Evolutionary conservation across 2,329 filamentous ascomycete species (phyloP), one percentile per base, ranked within the genome.

Genomic region (Ascochyta lentis): DNA sequence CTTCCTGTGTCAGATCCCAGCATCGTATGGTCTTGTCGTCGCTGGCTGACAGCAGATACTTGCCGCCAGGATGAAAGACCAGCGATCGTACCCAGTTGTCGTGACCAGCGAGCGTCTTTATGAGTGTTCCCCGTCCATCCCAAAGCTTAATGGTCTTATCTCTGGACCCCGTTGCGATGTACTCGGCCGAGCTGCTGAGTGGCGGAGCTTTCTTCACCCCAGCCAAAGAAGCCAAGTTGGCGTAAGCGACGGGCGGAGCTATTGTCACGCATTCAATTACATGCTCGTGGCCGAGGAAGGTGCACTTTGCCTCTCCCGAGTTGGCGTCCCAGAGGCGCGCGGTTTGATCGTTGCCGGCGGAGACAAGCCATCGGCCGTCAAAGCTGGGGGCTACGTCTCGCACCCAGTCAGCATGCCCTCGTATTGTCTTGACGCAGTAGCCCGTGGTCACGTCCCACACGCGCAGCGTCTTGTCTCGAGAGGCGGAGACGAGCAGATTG

Each of bases 381-480:
- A 87, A 82, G 1, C 91, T 95, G 0, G 92, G 91, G 16, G 84
- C 85, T 8, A 97, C 90, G 63, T 94, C 91, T 56, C 93, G 87
- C n/a, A 98, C 91, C 93, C 94, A 97, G 65, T 90, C 92, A 3
- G 83, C 84, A 68, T 97, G 93, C 1, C 93, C 92, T 27, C 87
- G 84, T 60, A 97, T 83, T n/a, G 93, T 96, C 75, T 91, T 92
- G 39, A 97, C 84, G 70, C 92, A 96, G 74, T 93, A 97, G 6
- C 94, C 93, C 0, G 92, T 97, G 26, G 90, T 92, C 24, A 94
- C 90, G 70, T 97, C 92, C 93, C 94, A 97, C 75, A 97, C 89
- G 54, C 89, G 85, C 48, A 98, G 80, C 2, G 90, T 90, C 74
- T 89, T 89, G 75, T 97, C 93, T 72, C 93, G 83, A 65, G 90